Evolutionary conservation across 495 filamentous ascomycete species (phyloP).

Genomic region (Aspergillus coremiiformis): DNA sequence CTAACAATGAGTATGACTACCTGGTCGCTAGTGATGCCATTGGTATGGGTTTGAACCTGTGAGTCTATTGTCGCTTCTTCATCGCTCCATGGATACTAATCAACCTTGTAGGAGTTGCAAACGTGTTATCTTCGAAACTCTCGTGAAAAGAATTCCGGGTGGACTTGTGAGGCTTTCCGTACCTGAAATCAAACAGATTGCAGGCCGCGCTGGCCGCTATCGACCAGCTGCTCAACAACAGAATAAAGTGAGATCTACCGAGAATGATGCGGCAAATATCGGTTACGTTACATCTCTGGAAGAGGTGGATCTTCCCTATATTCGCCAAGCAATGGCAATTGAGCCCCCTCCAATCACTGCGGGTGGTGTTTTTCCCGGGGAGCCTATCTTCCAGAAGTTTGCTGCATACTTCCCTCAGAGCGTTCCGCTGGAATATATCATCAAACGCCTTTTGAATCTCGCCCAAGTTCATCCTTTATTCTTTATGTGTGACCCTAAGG

Average conservation of each 20-base stretch:
- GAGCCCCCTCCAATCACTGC: conserved; percentile 59
- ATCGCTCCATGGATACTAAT: neutral
- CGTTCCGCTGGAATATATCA: conserved; percentile 69
- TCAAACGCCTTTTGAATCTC: conserved; percentile 63
- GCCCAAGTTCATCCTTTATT: conserved; percentile 54
- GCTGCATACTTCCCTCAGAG: conserved; percentile 67
- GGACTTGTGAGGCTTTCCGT: conserved; percentile 47
- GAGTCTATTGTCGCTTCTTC: conserved; percentile 17
- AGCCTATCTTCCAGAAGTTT: conserved; percentile 59
- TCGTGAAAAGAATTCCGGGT: conserved; percentile 55
- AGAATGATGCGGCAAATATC: conserved; percentile 31
- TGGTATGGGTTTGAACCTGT: conserved; percentile 94
- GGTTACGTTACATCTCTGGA: conserved; percentile 82
- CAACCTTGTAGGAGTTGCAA: conserved; percentile 59
- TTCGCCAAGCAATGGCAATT: conserved; percentile 53
- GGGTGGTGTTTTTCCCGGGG: conserved; percentile 69
- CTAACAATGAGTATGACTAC: conserved; percentile 87
- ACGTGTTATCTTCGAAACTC: conserved; percentile 78
- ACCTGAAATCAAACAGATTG: conserved; percentile 92
- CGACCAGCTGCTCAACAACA: conserved; percentile 53
- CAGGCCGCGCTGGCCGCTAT: conserved; percentile 85
- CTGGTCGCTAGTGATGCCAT: conserved; percentile 93
- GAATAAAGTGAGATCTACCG: conserved; percentile 3
- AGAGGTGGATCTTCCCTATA: conserved; percentile 53
- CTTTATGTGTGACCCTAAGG: conserved; percentile 57